These are phyloP conservation scores for Ceratocystis harringtonii DNA, from an alignment of 2,329 filamentous ascomycete genomes.

Conservation along the genomic window DNA sequence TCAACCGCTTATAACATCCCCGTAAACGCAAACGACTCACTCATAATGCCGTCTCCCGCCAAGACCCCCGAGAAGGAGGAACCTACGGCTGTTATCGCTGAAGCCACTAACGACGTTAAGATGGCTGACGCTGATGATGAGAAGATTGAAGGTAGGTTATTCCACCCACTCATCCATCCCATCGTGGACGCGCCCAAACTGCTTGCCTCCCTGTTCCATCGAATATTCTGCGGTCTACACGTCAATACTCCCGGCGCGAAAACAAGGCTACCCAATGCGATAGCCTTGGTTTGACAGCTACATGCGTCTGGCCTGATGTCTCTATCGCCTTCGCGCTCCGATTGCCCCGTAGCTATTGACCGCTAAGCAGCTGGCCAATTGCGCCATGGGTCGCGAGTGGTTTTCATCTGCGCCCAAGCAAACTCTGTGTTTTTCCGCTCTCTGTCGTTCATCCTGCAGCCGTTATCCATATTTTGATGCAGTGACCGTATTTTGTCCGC, in stretches of 20 bases:
- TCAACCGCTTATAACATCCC: neutral
- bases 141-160: constrained; percentile 19
- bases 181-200: neutral
- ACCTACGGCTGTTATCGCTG: constrained; percentile 13
- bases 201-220: neutral
- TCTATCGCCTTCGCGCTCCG: neutral
- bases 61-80: constrained; percentile 18
- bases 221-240: neutral
- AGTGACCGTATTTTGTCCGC: neutral
- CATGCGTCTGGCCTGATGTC: neutral
- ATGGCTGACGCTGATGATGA: constrained; percentile 20
- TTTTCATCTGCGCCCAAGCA: constrained; percentile 6
- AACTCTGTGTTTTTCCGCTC: neutral
- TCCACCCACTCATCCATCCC: too few species aligned
- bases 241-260: neutral
- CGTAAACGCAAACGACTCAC: neutral
- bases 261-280: neutral
- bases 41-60: constrained; percentile 16
- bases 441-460: neutral
- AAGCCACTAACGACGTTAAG: constrained; percentile 21
- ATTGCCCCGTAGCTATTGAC: neutral
- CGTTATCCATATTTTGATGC: neutral
- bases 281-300: neutral
- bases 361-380: constrained; percentile 16
- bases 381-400: constrained; percentile 6